Conservation (phyloP, 2,329 filamentous ascomycete species). For the Scolecobasidium constrictum region DNA sequence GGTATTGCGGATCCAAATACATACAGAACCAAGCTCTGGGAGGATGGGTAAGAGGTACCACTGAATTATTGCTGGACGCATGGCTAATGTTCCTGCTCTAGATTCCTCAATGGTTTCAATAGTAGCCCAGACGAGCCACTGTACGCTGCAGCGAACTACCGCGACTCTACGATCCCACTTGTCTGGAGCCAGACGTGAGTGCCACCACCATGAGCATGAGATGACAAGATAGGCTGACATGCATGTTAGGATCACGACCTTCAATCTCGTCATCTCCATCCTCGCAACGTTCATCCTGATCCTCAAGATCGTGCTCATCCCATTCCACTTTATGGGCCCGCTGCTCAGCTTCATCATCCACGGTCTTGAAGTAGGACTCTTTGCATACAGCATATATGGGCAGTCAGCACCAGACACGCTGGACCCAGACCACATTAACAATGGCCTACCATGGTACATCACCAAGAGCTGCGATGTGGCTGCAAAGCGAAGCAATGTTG, state of each 20-base stretch:
- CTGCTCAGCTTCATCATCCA: constrained; percentile 51
- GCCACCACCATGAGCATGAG: constrained; percentile 11
- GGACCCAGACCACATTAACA: constrained; percentile 51
- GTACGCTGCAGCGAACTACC: constrained; percentile 64
- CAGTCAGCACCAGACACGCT: constrained; percentile 65
- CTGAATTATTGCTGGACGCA: no score
- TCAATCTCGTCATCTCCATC: constrained; percentile 67
- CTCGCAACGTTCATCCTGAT: constrained; percentile 67
- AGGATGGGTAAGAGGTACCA: constrained; percentile 61
- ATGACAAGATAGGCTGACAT: constrained; percentile 12
- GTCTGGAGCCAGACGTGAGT: constrained; percentile 66
- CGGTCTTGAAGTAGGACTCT: constrained; percentile 47
- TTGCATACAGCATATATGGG: constrained; percentile 54
- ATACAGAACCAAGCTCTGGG: constrained; percentile 63
- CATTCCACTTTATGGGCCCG: constrained; percentile 62
- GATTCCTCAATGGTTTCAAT: constrained; percentile 61
- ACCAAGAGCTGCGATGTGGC: constrained; percentile 56
- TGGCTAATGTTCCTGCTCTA: no score
- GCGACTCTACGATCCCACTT: constrained; percentile 49
- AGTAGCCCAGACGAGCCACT: constrained; percentile 59
- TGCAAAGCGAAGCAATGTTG: constrained; percentile 39
- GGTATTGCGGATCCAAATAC: constrained; percentile 63
- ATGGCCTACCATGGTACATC: constrained; percentile 63
- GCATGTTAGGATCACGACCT: constrained; percentile 53
- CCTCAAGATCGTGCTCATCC: constrained; percentile 55